Evolutionary conservation across 2,329 filamentous ascomycete genomes (phyloP), one percentile per base, ranked within the genome.

Genomic region (Cladosporium sphaerospermum): DNA sequence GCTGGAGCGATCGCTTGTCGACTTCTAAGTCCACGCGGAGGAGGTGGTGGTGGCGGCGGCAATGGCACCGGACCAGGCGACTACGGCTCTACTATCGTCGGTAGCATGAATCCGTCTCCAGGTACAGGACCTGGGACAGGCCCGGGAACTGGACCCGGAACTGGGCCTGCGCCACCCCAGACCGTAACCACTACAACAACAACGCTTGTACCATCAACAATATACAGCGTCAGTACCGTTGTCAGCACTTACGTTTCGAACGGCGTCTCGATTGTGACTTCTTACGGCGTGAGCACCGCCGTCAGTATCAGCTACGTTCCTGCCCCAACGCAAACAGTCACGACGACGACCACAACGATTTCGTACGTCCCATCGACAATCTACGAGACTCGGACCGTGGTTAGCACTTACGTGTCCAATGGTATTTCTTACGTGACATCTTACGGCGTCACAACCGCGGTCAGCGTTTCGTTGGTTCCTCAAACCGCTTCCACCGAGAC

Each of bases 211-310:
- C 59, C 61, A 3, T 56, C 58, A 8, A 65, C 63, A 0, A 53
- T 62, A 18, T 65, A 63, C 42, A 56, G 57, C 14, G 56, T 61
- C 43, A 56, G 57, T 16, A 64, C 61, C 32, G 58, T 54, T 0
- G 54, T 63, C 33, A 61, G 58, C 9, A 64, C 63, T 11, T 56
- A 57, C 34, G 53, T 62, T 36, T 61, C 59, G 10, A 59, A 64
- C 28, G 64, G 63, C 47, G 55, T 60, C n/a, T 61, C 62, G 6
- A 52, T 56, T 18, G 18, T 57, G 4, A 57, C 56, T 3, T 62
- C 62, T 32, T 63, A 63, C 54, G 63, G 60, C 13, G 56, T 66
- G 41, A 58, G 57, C 23, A 66, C 64, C 6, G 62, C 53, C 7
- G 43, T 64, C 39, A 57, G 54, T 16, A 52, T 65, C 14, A 52